Percentiles rank a stretch among this genome's conserved stretches.
Conservation (phyloP, 2,329 filamentous ascomycete genomes). For the Fusarium sp. region DNA sequence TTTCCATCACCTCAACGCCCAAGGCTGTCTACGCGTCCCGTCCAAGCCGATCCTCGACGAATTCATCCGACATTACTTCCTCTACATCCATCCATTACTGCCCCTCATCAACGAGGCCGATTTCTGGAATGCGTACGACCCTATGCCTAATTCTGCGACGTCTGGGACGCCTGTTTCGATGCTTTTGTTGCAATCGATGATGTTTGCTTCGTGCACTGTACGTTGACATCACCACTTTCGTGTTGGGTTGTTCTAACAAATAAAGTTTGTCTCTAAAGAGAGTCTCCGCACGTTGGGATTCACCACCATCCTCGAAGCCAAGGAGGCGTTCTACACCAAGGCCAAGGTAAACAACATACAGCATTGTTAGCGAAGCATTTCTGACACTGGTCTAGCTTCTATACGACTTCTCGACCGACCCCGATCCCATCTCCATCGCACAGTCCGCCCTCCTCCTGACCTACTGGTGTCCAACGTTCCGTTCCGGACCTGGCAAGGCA, state of each 20-base stretch:
- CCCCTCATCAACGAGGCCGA: conserved; percentile 31
- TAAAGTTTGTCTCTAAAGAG: conserved; percentile 22
- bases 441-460: conserved; percentile 27
- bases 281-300: conserved; percentile 26
- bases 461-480: conserved; percentile 34
- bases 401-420: conserved; percentile 31
- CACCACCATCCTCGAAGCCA: conserved; percentile 22
- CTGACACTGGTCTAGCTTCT: conserved; percentile 12
- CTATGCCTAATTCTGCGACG: background rate
- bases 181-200: conserved; percentile 28
- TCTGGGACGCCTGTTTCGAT: conserved; percentile 23
- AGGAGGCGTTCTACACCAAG: conserved; percentile 33
- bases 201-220: conserved; percentile 36
- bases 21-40: conserved; percentile 29
- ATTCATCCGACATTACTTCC: conserved; percentile 30
- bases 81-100: conserved; percentile 31
- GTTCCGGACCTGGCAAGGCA: conserved; percentile 12
- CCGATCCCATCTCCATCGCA: conserved; percentile 30
- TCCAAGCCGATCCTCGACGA: conserved; percentile 33
- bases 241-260: background rate
- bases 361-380: accelerated
- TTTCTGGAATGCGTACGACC: conserved; percentile 29
- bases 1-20: conserved; percentile 16
- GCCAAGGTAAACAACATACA: conserved; percentile 17
- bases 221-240: background rate